phyloP scores from a whole-genome alignment of 2,329 filamentous ascomycete genomes.

The Colletotrichum sp. region DNA sequence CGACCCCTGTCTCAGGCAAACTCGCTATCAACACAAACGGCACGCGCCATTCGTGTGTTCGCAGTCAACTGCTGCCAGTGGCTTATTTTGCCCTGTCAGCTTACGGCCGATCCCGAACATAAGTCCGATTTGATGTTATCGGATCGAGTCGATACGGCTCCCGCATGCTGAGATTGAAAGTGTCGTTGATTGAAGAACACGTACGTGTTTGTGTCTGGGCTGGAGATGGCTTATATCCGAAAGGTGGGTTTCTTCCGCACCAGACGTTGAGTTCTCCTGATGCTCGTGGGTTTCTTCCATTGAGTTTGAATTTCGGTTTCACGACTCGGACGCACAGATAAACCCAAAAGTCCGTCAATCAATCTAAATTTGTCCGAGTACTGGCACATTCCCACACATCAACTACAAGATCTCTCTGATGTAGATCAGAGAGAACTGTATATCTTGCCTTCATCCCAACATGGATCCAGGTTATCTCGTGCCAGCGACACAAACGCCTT shows the following conservation, averaged over 20 bases:
- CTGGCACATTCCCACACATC: neutral
- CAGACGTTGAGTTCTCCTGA: neutral
- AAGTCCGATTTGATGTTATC: neutral
- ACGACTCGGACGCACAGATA: neutral
- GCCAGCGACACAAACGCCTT: neutral
- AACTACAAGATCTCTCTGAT: neutral
- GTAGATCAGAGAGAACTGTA: neutral
- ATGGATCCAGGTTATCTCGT: rapidly evolving
- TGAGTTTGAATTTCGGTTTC: neutral
- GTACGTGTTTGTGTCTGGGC: neutral
- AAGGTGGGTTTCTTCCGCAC: neutral
- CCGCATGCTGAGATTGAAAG: neutral
- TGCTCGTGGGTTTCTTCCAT: neutral
- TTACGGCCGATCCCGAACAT: neutral
- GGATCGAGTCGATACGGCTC: neutral
- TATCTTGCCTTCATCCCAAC: neutral
- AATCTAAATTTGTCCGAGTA: neutral
- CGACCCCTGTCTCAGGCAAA: neutral
- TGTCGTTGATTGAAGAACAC: no score
- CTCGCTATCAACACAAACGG: neutral
- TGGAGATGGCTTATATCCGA: neutral
- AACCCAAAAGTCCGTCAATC: neutral
- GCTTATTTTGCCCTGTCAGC: neutral
- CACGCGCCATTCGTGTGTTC: neutral
- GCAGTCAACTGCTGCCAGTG: neutral